Percentiles rank a stretch among this genome's conserved stretches.
These are phyloP conservation scores for Abrus precatorius DNA, from an alignment of 306 rosid species.

Conservation along the genomic window DNA sequence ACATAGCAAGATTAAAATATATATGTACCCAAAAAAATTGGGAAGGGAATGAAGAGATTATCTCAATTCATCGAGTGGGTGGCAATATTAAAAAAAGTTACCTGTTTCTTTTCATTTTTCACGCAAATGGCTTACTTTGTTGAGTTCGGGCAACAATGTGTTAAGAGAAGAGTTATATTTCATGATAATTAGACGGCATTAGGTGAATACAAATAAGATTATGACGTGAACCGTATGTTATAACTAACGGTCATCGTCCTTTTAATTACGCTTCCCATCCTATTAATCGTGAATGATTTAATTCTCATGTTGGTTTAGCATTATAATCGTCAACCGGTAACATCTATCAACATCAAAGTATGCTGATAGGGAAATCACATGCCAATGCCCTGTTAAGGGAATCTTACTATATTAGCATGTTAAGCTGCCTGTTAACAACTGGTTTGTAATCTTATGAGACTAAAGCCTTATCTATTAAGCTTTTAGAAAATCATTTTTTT, in stretches of 20 bases:
- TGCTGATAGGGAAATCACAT: neutral
- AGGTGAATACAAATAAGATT: constrained; percentile 16
- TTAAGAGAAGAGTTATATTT: neutral
- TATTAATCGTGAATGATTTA: constrained; percentile 38
- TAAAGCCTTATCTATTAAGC: too few relatives aligned
- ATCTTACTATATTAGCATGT: constrained; percentile 1
- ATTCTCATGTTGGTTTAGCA: constrained; percentile 13
- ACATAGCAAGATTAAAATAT: neutral
- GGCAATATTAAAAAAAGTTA: neutral
- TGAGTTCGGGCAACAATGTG: neutral
- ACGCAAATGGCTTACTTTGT: neutral
- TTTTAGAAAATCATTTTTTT: too few relatives aligned
- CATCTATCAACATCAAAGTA: constrained; percentile 38
- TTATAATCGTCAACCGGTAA: neutral
- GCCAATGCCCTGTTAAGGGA: constrained; percentile 15
- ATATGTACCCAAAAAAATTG: neutral
- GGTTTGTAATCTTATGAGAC: too few relatives aligned
- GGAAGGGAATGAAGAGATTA: neutral
- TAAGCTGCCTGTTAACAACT: neutral
- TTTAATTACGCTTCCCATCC: constrained; percentile 12
- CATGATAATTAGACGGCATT: neutral
- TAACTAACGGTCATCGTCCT: constrained; percentile 22
- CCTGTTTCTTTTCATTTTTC: neutral
- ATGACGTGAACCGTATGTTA: constrained; percentile 16
- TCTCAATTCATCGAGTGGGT: too few relatives aligned